Evolutionary conservation across 306 rosid genomes (phyloP), one percentile per base, ranked within the genome.

Genomic region (Cucumis hystrix): DNA sequence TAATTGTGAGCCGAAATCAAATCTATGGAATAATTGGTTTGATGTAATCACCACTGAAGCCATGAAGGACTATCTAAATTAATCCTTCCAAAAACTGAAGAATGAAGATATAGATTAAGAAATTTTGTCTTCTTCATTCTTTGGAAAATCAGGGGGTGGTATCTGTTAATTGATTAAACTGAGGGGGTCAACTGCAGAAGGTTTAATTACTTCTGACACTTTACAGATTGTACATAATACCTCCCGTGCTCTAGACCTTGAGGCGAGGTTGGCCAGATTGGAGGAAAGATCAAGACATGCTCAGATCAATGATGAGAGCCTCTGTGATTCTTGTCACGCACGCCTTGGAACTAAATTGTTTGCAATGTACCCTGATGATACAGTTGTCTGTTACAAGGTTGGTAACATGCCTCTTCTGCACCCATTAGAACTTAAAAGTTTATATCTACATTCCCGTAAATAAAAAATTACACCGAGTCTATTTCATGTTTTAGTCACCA

Each of bases 301-400:
- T 45, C 98, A 90, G 88, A 95, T 95, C 83, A 88, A 92, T 79
- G 98, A 95, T 75, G 98, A 95, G 81, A 95, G 90, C 86, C 96
- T 95, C 40, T 95, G 98, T 40, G 98, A 92, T 81, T 92, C 98
- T 56, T 95, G 98, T 80, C 90, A 90, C 80, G 97, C 98, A 65
- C 97, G 97, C 80, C 97, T 95, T 30, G 98, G 98, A 76, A 95
- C 98, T 45, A 95, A 92, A 84, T 85, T 95, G 78, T 95, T 95
- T 80, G 98, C 98, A 8, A 95, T 95, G 98, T 95, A 95, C 84
- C 98, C 98, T 35, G 98, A 95, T 81, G 98, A 95, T 79, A 82
- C 93, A 20, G 81, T 95, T 45, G 89, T 95, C 68, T 95, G 98
- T 83, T 95, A 95, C 92, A 95, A 95, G 97, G 98, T 95, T 83